Conservation (phyloP, 1,284 basidiomycete species). For the Ustilago tritici region DNA sequence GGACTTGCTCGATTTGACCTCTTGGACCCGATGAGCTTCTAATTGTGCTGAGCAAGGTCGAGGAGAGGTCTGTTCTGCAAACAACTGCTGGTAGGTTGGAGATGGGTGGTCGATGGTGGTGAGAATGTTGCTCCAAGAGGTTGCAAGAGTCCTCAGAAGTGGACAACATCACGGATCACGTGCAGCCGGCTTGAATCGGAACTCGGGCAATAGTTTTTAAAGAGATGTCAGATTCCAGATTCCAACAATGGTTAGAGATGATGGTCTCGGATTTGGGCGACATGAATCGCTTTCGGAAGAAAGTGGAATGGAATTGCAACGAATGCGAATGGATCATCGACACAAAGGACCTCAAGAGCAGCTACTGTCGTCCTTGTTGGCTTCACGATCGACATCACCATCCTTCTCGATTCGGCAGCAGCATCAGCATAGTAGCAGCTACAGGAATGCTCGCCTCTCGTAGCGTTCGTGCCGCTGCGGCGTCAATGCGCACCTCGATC, state of each 20-base stretch:
- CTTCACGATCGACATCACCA: not conserved
- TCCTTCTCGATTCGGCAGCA: not conserved
- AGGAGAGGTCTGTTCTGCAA: no score
- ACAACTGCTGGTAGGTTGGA: no score
- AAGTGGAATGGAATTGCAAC: constrained; percentile 9
- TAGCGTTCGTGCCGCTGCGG: constrained; percentile 35
- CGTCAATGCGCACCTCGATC: constrained; percentile 27
- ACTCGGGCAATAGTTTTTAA: no score
- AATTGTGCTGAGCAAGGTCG: no score
- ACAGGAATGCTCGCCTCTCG: constrained; percentile 37
- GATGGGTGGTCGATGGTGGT: not conserved
- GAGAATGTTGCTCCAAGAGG: not conserved
- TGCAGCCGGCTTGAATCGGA: not conserved
- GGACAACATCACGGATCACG: not conserved
- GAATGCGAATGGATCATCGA: constrained; percentile 3
- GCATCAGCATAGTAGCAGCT: not conserved
- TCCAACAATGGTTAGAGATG: no score
- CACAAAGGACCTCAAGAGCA: not conserved
- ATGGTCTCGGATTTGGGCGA: no score
- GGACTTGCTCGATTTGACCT: no score
- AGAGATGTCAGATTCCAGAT: no score
- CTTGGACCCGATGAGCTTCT: no score
- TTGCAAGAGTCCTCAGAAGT: not conserved
- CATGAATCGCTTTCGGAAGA: constrained; percentile 10
- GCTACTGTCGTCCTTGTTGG: not conserved